phyloP scores from a whole-genome alignment of 1,284 basidiomycete genomes.

The Inonotus obliquus region DNA sequence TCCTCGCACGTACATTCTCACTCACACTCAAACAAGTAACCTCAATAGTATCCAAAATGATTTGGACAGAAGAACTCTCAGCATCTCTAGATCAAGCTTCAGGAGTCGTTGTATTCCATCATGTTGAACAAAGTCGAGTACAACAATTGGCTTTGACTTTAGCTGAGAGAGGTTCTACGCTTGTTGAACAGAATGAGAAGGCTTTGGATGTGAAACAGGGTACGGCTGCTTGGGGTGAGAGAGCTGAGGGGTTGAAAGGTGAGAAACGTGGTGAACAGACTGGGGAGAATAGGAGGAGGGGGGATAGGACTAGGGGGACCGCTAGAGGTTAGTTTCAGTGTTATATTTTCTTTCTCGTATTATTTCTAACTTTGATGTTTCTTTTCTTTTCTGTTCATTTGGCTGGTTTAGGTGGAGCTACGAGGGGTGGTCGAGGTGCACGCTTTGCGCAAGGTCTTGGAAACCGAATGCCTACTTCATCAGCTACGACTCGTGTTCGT shows the following conservation, averaged over 20 bases:
- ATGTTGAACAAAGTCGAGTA: conserved; percentile 82
- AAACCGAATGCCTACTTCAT: conserved; percentile 58
- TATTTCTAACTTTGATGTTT: background rate
- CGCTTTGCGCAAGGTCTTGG: conserved; percentile 77
- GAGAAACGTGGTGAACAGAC: conserved; percentile 76
- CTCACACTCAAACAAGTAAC: conserved; percentile 78
- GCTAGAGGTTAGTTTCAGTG: conserved; percentile 40
- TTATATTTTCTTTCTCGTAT: background rate
- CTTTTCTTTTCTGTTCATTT: background rate
- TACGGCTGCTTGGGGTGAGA: conserved; percentile 60
- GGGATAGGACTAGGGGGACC: conserved; percentile 55
- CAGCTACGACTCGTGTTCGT: conserved; percentile 14
- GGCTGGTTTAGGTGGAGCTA: conserved; percentile 39
- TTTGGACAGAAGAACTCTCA: conserved; percentile 94
- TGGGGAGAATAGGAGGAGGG: conserved; percentile 66
- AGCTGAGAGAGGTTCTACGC: conserved; percentile 80
- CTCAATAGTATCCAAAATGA: conserved; percentile 97
- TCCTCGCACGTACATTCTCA: conserved; percentile 86
- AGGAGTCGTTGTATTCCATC: conserved; percentile 86
- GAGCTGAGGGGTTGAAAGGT: conserved; percentile 64
- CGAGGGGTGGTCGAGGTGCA: conserved; percentile 62
- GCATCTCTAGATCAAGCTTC: conserved; percentile 91
- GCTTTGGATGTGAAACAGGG: conserved; percentile 87
- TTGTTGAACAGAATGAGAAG: conserved; percentile 98
- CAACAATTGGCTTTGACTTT: conserved; percentile 87